Evolutionary conservation across 2,329 filamentous ascomycete genomes (phyloP).

Genomic region (Xylaria hypoxylon): DNA sequence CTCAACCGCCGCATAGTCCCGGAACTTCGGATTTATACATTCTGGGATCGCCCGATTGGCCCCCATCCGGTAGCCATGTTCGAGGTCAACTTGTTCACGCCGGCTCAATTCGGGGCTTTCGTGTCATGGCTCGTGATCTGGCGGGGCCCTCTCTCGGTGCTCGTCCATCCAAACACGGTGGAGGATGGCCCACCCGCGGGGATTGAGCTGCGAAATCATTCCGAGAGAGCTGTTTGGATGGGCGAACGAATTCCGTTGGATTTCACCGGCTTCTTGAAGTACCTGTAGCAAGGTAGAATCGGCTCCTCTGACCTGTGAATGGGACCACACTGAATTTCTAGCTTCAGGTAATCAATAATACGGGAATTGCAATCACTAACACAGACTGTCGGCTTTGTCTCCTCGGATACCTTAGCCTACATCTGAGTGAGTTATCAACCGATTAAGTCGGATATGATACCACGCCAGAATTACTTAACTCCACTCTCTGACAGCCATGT

Average conservation of each 20-base stretch:
- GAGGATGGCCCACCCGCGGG: slow-evolving; percentile 49
- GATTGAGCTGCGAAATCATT: slow-evolving; percentile 67
- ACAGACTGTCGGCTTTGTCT: background rate
- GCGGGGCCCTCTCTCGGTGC: slow-evolving; percentile 79
- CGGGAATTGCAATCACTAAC: background rate
- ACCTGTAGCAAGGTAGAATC: background rate
- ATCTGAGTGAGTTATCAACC: background rate
- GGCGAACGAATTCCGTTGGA: slow-evolving; percentile 74
- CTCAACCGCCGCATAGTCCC: slow-evolving; percentile 68
- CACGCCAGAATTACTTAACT: too few relatives aligned
- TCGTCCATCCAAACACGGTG: slow-evolving; percentile 84
- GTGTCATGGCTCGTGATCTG: slow-evolving; percentile 86
- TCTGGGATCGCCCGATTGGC: slow-evolving; percentile 82
- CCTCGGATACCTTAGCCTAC: background rate
- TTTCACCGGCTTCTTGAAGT: slow-evolving; percentile 45
- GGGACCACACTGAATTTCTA: background rate
- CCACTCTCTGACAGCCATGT: too few relatives aligned
- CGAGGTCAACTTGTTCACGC: slow-evolving; percentile 88
- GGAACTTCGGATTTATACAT: slow-evolving; percentile 81
- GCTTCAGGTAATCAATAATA: background rate
- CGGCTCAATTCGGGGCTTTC: slow-evolving; percentile 89
- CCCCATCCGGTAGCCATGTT: slow-evolving; percentile 91
- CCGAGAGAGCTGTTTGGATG: slow-evolving; percentile 79
- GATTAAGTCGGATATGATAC: background rate
- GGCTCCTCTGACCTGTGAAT: too few relatives aligned